Evolutionary conservation across 2,329 filamentous ascomycete species (phyloP).

Genomic region (Geosmithia putterillii): DNA sequence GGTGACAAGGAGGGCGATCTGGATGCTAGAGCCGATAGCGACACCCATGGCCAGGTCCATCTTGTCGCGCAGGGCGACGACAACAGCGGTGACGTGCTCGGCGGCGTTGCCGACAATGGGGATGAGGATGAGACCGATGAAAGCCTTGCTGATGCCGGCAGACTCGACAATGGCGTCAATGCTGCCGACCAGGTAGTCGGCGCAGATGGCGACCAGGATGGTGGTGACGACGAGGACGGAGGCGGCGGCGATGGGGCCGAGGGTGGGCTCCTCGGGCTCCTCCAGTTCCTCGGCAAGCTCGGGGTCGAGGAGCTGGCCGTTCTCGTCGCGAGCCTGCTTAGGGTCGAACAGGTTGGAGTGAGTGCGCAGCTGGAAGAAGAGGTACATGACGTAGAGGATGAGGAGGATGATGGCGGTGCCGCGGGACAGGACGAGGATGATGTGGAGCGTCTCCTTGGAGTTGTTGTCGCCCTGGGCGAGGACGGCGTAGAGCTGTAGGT

Average conservation of each 20-base stretch:
- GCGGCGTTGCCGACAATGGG: slow-evolving; percentile 73
- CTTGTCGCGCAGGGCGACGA: slow-evolving; percentile 68
- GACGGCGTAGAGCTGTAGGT: slow-evolving; percentile 48
- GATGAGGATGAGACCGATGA: slow-evolving; percentile 68
- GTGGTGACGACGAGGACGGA: slow-evolving; percentile 60
- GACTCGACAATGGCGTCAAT: slow-evolving; percentile 61
- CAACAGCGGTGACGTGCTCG: slow-evolving; percentile 70
- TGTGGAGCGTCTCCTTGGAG: slow-evolving; percentile 30
- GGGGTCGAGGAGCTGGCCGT: no score
- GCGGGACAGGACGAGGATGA: slow-evolving; percentile 60
- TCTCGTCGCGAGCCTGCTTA: no score
- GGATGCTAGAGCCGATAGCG: slow-evolving; percentile 70
- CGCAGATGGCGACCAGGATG: slow-evolving; percentile 58
- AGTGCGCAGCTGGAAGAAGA: slow-evolving; percentile 66
- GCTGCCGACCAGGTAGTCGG: slow-evolving; percentile 65
- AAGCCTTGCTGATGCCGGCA: slow-evolving; percentile 64
- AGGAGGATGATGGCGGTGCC: slow-evolving; percentile 67
- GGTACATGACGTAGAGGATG: slow-evolving; percentile 62
- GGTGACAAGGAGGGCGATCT: slow-evolving; percentile 72
- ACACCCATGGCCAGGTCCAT: slow-evolving; percentile 66
- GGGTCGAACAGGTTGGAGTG: slow-evolving; percentile 61
- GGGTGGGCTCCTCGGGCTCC: slow-evolving; percentile 32
- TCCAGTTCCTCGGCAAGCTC: slow-evolving; percentile 30
- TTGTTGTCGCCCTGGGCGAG: slow-evolving; percentile 32
- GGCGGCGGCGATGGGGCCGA: slow-evolving; percentile 51